Conservation (phyloP, 2,329 filamentous ascomycete genomes). For the Alternaria sp. region DNA sequence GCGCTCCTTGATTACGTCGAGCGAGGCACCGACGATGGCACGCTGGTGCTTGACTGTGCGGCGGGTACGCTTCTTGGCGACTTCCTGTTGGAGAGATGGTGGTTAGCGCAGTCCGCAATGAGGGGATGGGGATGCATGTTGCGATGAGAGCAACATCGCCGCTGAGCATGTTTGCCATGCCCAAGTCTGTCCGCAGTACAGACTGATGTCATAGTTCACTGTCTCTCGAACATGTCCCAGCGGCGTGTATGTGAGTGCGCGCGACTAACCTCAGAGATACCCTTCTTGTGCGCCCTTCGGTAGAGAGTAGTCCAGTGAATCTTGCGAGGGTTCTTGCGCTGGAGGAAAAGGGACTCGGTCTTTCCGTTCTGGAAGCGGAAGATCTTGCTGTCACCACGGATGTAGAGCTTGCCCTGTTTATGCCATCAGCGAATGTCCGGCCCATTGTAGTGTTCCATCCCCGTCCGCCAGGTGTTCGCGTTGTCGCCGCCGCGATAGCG, state of each 20-base stretch:
- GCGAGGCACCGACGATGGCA: constrained; percentile 97
- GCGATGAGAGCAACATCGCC: neutral
- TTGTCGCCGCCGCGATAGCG: constrained; percentile 20
- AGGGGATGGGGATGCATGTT: neutral
- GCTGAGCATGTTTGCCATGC: neutral
- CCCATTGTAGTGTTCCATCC: constrained; percentile 9
- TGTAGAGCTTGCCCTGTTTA: constrained; percentile 93
- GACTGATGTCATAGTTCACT: constrained; percentile 30
- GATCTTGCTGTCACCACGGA: constrained; percentile 99
- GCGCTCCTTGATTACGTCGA: constrained; percentile 99
- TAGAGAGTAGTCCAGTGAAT: constrained; percentile 99
- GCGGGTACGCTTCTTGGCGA: constrained; percentile 99
- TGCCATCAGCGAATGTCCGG: constrained; percentile 38
- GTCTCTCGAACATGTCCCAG: constrained; percentile 7
- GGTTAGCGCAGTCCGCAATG: constrained; percentile 24
- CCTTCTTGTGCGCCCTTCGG: constrained; percentile 99
- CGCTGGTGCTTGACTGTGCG: constrained; percentile 98
- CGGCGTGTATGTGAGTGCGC: constrained; percentile 2
- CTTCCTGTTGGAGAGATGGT: constrained; percentile 70
- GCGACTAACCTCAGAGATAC: constrained; percentile 93
- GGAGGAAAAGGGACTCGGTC: constrained; percentile 98
- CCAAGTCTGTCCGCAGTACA: constrained; percentile 6
- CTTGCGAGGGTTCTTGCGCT: constrained; percentile 99
- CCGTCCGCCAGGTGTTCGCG: constrained; percentile 22
- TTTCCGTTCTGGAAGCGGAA: constrained; percentile 99